Evolutionary conservation across 1,139 yeast genomes (phyloP), one percentile per base, ranked within the genome.

Genomic region (Yamadazyma membranifaciens): DNA sequence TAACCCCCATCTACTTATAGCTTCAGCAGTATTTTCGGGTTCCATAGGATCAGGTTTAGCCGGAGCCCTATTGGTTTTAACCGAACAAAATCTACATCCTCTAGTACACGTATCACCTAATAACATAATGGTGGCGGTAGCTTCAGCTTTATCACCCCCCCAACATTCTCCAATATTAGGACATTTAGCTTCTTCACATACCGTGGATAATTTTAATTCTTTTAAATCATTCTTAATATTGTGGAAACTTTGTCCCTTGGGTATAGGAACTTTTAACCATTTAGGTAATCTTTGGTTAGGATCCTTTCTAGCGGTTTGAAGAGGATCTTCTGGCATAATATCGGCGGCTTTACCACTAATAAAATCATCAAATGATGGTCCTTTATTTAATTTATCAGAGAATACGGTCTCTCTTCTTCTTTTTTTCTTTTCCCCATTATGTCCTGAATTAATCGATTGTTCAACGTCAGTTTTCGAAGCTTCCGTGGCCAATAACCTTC

Each of bases 81-180:
- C 98, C 1, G 96, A 86, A 63, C 99, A 94, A 67, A 94, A 94
- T 47, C 99, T 76, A 60, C 99, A 94, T 10, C 98, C 99, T 63
- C 99, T 76, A 4, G 99, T 94, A 67, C 99, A 94, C 0, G 98
- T 92, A 57, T 94, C 98, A 45, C 99, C 99, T 75, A 94, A 75
- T 48, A 94, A 73, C 99, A 94, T 94, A 55, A 94, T 92, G 3
- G 99, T 94, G 5, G 98, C 98, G 3, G 99, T 94, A n/a, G 98
- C 97, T 55, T 87, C 94, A 6, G 91, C 77, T 62, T 89, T 89
- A 56, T 84, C 81, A 27, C 98, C 98, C 41, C 98, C 98, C 99
- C 99, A 94, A 65, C 99, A 94, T 62, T 94, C 99, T 39, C 98
- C 97, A 45, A 94, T 94, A 60, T 94, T 94, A 14, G 99, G 99